Conservation (phyloP, 2,329 filamentous ascomycete species). For the Microdochium trichocladiopsis region DNA sequence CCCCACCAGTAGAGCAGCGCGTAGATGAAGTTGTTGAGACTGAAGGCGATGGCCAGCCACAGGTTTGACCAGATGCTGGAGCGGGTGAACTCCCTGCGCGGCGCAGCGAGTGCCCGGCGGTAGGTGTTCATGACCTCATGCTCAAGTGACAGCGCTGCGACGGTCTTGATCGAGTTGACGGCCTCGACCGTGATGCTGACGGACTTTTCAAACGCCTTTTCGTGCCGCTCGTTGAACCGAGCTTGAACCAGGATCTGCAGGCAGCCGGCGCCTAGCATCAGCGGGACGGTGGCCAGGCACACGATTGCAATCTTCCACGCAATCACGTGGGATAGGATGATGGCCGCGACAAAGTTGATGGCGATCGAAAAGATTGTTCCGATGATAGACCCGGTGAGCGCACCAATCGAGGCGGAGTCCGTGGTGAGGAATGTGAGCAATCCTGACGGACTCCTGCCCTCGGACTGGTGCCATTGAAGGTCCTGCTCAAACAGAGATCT, state of each 20-base stretch:
- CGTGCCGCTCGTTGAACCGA: slow-evolving; percentile 55
- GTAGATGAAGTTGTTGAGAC: slow-evolving; percentile 60
- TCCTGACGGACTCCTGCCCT: slow-evolving; percentile 50
- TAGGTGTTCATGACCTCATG: slow-evolving; percentile 46
- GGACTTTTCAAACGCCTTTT: slow-evolving; percentile 56
- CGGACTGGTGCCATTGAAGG: slow-evolving; percentile 64
- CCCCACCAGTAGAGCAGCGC: slow-evolving; percentile 79
- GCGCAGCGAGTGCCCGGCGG: slow-evolving; percentile 37
- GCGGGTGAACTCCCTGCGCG: slow-evolving; percentile 46
- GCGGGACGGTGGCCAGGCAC: slow-evolving; percentile 59
- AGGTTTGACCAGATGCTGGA: slow-evolving; percentile 45
- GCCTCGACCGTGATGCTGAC: slow-evolving; percentile 61
- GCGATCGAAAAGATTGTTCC: slow-evolving; percentile 62
- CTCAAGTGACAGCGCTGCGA: slow-evolving; percentile 48
- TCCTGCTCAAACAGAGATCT: slow-evolving; percentile 59
- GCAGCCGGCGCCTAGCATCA: slow-evolving; percentile 62
- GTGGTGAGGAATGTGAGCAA: slow-evolving; percentile 63
- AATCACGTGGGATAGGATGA: slow-evolving; percentile 63
- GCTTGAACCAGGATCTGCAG: slow-evolving; percentile 60
- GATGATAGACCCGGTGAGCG: slow-evolving; percentile 63
- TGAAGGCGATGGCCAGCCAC: slow-evolving; percentile 54
- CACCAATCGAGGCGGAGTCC: slow-evolving; percentile 60
- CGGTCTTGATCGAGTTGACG: slow-evolving; percentile 58
- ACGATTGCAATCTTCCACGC: slow-evolving; percentile 74
- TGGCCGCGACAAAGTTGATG: slow-evolving; percentile 61